A percentile compares a stretch with the other conserved stretches of the same genome.
phyloP scores from a whole-genome alignment of 1,284 basidiomycete genomes.

The Melampsora americana region DNA sequence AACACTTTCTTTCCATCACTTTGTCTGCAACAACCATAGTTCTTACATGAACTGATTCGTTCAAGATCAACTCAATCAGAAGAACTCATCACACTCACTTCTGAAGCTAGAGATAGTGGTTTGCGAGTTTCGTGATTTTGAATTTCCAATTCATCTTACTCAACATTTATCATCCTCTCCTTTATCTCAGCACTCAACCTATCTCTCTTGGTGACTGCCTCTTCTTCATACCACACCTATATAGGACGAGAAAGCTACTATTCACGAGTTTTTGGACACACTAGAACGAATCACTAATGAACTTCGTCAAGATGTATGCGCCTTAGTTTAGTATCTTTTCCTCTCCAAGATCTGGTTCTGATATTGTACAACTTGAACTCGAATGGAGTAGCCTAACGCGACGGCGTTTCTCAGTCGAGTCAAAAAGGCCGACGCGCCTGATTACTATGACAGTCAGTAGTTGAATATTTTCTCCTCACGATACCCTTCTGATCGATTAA shows the following conservation, averaged over 20 bases:
- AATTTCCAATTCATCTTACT: background rate
- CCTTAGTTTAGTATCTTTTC: background rate
- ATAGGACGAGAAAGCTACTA: slow-evolving; percentile 65
- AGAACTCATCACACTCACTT: slow-evolving; percentile 23
- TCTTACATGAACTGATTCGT: slow-evolving; percentile 33
- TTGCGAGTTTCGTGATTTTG: slow-evolving; percentile 13
- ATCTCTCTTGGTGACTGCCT: background rate
- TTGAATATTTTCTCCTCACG: slow-evolving; percentile 10
- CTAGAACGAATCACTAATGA: slow-evolving; percentile 80
- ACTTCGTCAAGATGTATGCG: slow-evolving; percentile 71
- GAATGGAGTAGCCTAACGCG: slow-evolving; percentile 67
- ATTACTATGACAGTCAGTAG: slow-evolving; percentile 75
- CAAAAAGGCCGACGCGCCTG: slow-evolving; percentile 76
- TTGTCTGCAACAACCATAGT: background rate
- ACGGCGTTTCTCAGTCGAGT: slow-evolving; percentile 85
- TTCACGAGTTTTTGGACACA: slow-evolving; percentile 86
- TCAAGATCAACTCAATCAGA: slow-evolving; percentile 14
- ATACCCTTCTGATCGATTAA: background rate
- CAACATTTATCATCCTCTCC: background rate
- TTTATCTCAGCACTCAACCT: background rate
- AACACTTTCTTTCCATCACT: background rate
- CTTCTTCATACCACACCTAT: background rate
- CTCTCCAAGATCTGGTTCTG: slow-evolving; percentile 19
- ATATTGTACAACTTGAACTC: slow-evolving; percentile 60
- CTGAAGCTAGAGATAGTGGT: slow-evolving; percentile 37